Evolutionary conservation across 768 basidiomycete genomes (phyloP), one percentile per base, ranked within the genome.

Genomic region (Tricholoma terreum): DNA sequence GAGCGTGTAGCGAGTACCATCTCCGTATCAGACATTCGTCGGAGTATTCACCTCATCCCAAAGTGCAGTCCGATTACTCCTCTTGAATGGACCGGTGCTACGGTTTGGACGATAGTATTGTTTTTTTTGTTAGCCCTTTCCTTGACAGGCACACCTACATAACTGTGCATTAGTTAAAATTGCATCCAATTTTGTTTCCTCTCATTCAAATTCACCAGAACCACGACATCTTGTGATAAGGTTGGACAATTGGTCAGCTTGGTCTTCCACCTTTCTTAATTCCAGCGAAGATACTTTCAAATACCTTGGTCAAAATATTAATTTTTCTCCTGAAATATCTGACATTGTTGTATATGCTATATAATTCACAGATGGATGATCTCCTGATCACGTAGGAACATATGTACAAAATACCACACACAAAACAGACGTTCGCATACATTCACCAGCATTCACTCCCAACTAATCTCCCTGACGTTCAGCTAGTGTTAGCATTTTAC

Each of bases 11-110:
- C 60, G 2, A 66, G 65, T 15, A 63, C 75, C 14, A 61, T 76
- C 12, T 67, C 73, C 0, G 36, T 73, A 1, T 55, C 58, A 1
- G 22, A 65, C 10, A 73, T 75, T 36, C 38, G 59, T 0, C 60
- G 66, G 0, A 71, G 70, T 55, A 64, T 69, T 17, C 71, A 73
- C 45, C 58, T 74, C 2, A 55, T 60, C n/a, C 73, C 72, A 1
- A 64, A 65, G 48, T 67, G 51, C 66, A 66, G 65, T 17, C 57
- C 50, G 7, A 15, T 43, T 6, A 55, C 52, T 5, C 64, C 66
- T 8, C 49, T 21, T 2, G 50, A 66, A 50, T 68, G 67, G 67
- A 62, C 62, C 8, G 62, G 60, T 31, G 40, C 42, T 11, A 66
- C 54, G 27, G 66, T 67, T 10, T 36, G n/a, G n/a, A n/a, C n/a